Evolutionary conservation across 371 early-diverging fungal genomes (phyloP), one percentile per base, ranked within the genome.

Genomic region (Apophysomyces trapeziformis): DNA sequence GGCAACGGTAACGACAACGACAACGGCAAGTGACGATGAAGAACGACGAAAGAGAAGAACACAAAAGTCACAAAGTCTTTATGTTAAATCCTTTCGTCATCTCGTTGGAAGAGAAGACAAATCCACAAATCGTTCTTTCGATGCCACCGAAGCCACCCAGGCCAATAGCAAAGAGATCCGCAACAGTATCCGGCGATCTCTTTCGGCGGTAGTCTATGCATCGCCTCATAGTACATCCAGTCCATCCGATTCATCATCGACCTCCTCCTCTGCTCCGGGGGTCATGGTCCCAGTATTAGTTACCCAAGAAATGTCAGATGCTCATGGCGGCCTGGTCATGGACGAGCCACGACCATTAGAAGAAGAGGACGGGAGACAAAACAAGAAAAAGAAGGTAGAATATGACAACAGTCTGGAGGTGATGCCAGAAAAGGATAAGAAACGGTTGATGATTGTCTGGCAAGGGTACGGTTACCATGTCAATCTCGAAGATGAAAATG

Each of bases 141-240:
- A 78, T 61, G 66, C 69, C 9, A 44, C 62, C n/a, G 78, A 75
- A 61, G 76, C 74, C 2, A 21, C 26, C 4, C 78, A 78, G 39
- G 46, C 46, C 7, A 76, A 78, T 43, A 57, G 65, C 38, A 76
- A 74, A 54, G 76, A 76, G 35, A 61, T 79, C 37, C 68, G 73
- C 47, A 76, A 60, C 37, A 67, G 65, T 11, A 79, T 79, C 54
- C 66, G 75, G 41, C 67, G 77, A 50, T 79, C 80, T 6, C 59
- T 79, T 12, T 76, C 80, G 12, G 75, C 77, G 0, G 73, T 79
- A 5, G 35, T 79, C 44, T 79, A 79, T 46, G 77, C 80, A 45
- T 60, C 77, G 12, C 80, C 80, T 21, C 76, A 76, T 43, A 57
- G 18, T 7, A 13, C 32, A 37, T 38, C 44, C 41, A 38, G 38